These are phyloP conservation scores for Calonectria crousiana DNA, from an alignment of 2,329 filamentous ascomycete species.

Conservation along the genomic window DNA sequence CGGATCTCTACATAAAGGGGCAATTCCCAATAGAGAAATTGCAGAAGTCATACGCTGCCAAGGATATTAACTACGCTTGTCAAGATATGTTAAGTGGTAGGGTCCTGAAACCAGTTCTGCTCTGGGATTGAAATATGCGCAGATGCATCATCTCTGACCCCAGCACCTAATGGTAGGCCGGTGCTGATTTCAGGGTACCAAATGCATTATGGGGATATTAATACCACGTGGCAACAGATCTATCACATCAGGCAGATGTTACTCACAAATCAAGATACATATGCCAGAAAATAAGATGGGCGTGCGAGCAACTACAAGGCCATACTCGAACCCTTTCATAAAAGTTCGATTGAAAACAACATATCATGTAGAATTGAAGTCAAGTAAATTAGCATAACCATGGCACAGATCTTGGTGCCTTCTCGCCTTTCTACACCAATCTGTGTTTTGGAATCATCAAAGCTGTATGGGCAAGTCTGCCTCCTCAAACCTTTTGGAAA, in stretches of 20 bases:
- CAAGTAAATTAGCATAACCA: slow-evolving; percentile 72
- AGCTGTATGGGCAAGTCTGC: slow-evolving; percentile 79
- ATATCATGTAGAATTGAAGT: no score
- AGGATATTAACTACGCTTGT: neutral
- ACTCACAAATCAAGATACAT: neutral
- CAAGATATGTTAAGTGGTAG: neutral
- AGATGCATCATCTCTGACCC: neutral
- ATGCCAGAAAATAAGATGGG: no score
- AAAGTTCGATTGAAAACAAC: no score
- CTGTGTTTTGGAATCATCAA: slow-evolving; percentile 78
- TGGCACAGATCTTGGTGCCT: slow-evolving; percentile 87
- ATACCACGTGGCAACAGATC: neutral
- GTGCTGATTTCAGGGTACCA: neutral
- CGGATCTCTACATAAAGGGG: neutral
- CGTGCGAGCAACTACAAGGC: no score
- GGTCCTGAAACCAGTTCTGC: neutral
- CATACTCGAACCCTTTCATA: no score
- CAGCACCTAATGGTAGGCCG: neutral
- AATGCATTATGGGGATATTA: neutral
- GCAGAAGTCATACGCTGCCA: neutral
- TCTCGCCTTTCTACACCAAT: slow-evolving; percentile 77
- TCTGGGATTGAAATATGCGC: neutral
- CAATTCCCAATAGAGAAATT: neutral
- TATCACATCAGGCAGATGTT: neutral
- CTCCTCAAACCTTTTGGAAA: slow-evolving; percentile 62